Evolutionary conservation across 352 stramenopile genomes (phyloP).

Genomic region (Phytophthora podocarpi): DNA sequence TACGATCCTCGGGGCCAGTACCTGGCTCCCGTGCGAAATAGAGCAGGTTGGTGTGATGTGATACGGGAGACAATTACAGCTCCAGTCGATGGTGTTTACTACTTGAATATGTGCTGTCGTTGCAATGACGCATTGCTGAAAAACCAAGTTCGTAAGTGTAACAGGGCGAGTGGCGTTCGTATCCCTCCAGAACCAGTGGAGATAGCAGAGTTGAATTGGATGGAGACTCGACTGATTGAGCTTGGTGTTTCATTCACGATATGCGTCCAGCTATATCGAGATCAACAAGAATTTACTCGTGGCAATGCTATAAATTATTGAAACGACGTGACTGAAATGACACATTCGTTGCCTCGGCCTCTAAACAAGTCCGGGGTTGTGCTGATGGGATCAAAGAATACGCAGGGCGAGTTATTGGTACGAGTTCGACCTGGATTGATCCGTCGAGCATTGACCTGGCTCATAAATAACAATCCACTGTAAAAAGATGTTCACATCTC

Average conservation of each 20-base stretch:
- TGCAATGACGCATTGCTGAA: background rate
- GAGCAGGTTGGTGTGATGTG: background rate
- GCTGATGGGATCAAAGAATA: background rate
- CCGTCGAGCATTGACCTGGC: slow-evolving; percentile 6
- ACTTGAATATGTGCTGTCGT: background rate
- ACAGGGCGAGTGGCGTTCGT: slow-evolving; percentile 7
- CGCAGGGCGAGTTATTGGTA: background rate
- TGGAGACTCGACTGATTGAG: slow-evolving; percentile 4
- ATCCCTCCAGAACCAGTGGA: background rate
- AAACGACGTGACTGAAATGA: background rate
- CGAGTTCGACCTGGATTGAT: slow-evolving; percentile 1
- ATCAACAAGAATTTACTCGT: too few species aligned
- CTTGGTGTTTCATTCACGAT: slow-evolving; percentile 8
- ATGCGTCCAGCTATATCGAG: background rate
- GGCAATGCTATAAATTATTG: slow-evolving; percentile 22
- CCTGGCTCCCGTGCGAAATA: background rate
- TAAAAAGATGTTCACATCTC: slow-evolving; percentile 10
- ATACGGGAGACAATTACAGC: background rate
- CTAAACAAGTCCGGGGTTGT: background rate
- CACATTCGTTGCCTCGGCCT: background rate
- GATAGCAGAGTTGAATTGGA: slow-evolving; percentile 9
- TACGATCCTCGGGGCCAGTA: background rate
- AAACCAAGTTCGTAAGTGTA: slow-evolving; percentile 3
- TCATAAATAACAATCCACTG: slow-evolving; percentile 8
- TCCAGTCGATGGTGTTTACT: background rate